These are phyloP conservation scores for Penicillium sp. DNA, from an alignment of 2,329 filamentous ascomycete genomes.

Conservation along the genomic window DNA sequence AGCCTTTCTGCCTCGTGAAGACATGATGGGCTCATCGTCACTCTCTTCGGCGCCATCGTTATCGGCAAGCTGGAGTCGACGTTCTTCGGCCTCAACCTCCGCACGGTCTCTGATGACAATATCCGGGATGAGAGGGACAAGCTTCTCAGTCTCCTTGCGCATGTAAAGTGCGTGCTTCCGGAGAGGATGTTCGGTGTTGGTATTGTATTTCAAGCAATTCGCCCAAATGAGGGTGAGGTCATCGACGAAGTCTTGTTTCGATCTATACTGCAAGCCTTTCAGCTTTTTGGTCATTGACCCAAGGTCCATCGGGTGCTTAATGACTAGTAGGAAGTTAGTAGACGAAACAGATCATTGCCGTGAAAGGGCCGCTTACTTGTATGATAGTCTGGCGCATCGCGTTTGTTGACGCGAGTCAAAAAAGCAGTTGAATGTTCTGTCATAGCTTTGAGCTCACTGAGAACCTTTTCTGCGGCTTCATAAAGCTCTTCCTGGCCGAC, in stretches of 20 bases:
- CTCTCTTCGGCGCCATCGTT: constrained; percentile 85
- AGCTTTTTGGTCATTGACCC: constrained; percentile 98
- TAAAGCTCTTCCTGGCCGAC: constrained; percentile 97
- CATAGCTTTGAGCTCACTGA: constrained; percentile 95
- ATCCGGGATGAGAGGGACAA: constrained; percentile 92
- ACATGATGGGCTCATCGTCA: constrained; percentile 98
- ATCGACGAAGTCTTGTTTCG: constrained; percentile 89
- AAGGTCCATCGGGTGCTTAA: constrained; percentile 97
- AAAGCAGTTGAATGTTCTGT: constrained; percentile 98
- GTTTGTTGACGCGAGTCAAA: constrained; percentile 89
- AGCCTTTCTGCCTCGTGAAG: constrained; percentile 86
- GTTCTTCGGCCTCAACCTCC: constrained; percentile 83
- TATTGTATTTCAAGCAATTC: constrained; percentile 95
- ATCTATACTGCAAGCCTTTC: constrained; percentile 74
- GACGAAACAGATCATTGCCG: not conserved
- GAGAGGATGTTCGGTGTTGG: constrained; percentile 80
- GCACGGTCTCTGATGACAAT: constrained; percentile 86
- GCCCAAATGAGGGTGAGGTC: constrained; percentile 96
- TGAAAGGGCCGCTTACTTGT: constrained; percentile 62
- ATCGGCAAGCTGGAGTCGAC: constrained; percentile 78
- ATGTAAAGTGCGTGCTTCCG: constrained; percentile 93
- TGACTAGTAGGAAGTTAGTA: constrained; percentile 57
- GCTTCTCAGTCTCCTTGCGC: constrained; percentile 95
- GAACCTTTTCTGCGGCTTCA: constrained; percentile 92
- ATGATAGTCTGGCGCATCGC: constrained; percentile 95